Conservation (phyloP, 345 rosid genomes). For the Gossypium australe region DNA sequence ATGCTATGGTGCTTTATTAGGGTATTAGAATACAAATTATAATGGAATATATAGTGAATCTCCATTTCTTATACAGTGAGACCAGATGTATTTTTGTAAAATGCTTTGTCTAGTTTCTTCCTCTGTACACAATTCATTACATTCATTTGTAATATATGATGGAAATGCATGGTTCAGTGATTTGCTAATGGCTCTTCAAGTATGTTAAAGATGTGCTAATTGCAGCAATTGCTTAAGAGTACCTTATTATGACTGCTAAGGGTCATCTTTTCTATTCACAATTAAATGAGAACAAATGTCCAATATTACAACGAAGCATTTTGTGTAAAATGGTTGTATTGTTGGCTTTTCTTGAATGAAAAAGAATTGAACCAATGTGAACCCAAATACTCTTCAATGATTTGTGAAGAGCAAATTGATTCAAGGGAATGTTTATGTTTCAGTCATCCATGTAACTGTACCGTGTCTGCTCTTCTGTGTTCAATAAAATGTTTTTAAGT, state of each 20-base stretch:
- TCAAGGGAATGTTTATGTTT: background rate
- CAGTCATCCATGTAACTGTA: constrained; percentile 57
- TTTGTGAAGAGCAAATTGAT: background rate
- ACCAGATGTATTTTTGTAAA: constrained; percentile 5
- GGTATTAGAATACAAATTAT: background rate
- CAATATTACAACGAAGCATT: background rate
- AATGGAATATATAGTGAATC: background rate
- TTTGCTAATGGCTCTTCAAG: background rate
- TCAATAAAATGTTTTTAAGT: constrained; percentile 55
- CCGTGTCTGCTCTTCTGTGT: constrained; percentile 48
- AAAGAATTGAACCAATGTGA: background rate
- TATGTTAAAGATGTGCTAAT: background rate
- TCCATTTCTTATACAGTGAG: background rate
- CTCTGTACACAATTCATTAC: constrained; percentile 14
- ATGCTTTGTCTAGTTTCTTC: constrained; percentile 9
- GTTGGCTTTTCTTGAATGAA: background rate
- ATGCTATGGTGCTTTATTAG: background rate
- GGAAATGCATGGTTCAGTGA: background rate
- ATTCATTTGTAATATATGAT: constrained; percentile 8
- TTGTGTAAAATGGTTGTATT: background rate
- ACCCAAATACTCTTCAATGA: background rate
- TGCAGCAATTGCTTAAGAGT: too few relatives aligned
- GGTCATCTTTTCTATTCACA: background rate
- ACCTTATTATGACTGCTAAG: background rate
- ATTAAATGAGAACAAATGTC: background rate